Base-by-base conservation (phyloP, 1,139 yeast genomes). In the Sugiyamaella xylanicola region DNA sequence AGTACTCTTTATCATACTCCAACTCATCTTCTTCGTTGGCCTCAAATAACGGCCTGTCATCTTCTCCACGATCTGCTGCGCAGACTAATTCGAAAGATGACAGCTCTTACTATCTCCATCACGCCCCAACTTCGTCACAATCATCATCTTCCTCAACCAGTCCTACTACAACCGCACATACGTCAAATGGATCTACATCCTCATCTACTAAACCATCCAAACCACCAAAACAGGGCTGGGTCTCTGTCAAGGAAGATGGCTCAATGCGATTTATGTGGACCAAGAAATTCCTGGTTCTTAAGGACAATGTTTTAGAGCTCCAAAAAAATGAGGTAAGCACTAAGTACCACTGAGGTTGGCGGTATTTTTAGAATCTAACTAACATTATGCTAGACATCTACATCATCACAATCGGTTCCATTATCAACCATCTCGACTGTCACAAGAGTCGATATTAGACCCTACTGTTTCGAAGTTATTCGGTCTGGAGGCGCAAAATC, bases 161-260 rank as follows among this genome's bases (percentile, higher is more conserved):
- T 17, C 35, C 55, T 5, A 40, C 36, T 19, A 5, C 49, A 8
- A 27, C 49, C 36, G 43, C 41, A 19, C 21, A 48, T 20, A 48
- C 25, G n/a, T 50, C 54, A 4, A 39, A 45, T 35, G 54, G 53
- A 5, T 42, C 53, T n/a, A 39, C 27, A 1, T 19, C 35, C n/a
- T 16, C 20, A 16, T 29, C 51, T 21, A 40, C 25, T 32, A 45
- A 40, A 45, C 47, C 21, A 9, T 22, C 48, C 37, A 17, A 60
- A 59, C 47, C 57, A 35, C 60, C 67, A 48, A 71, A 68, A 56
- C 77, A 77, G 55, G 97, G 98, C 0, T 92, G 97, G 96, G 92
- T 89, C 22, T 88, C 89, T 55, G 85, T 90, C 55, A 91, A 90
- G 70, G 98, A 92, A 65, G 98, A 92, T 65, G 96, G 97, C 20